Conservation (phyloP, 2,329 filamentous ascomycete species). For the Fusarium scirpi region DNA sequence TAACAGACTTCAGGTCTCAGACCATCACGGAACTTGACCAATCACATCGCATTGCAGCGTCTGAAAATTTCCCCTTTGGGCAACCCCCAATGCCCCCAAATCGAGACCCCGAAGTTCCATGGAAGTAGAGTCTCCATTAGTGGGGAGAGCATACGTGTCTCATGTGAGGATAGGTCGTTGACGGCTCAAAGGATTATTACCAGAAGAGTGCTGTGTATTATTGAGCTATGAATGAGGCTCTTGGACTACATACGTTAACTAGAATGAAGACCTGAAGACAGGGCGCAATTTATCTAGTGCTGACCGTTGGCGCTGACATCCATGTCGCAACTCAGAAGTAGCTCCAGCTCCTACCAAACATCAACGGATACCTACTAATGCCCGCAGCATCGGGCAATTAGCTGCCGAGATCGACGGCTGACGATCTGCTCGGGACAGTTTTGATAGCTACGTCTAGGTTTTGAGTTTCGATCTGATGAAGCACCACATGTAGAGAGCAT, state of each 20-base stretch:
- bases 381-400: not conserved
- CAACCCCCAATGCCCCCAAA: constrained; percentile 15
- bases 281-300: not conserved
- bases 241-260: not conserved
- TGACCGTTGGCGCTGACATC: not conserved
- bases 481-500: not conserved
- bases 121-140: not conserved
- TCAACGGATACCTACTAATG: not conserved
- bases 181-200: not conserved
- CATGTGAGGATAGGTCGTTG: not conserved
- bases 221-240: not conserved
- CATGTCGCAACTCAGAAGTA: not conserved
- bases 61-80: constrained; percentile 21
- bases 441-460: not conserved
- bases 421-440: not conserved
- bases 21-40: not conserved
- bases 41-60: constrained; percentile 5
- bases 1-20: not conserved
- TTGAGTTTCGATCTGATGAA: not conserved
- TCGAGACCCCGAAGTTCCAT: not conserved
- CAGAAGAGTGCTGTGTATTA: not conserved
- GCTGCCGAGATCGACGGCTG: not conserved
- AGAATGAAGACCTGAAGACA: not conserved
- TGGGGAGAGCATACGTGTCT: not conserved
- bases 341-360: not conserved